Percentiles rank a stretch among this genome's conserved stretches.
phyloP scores from a whole-genome alignment of 345 rosid genomes.

The Eutrema japonicum region DNA sequence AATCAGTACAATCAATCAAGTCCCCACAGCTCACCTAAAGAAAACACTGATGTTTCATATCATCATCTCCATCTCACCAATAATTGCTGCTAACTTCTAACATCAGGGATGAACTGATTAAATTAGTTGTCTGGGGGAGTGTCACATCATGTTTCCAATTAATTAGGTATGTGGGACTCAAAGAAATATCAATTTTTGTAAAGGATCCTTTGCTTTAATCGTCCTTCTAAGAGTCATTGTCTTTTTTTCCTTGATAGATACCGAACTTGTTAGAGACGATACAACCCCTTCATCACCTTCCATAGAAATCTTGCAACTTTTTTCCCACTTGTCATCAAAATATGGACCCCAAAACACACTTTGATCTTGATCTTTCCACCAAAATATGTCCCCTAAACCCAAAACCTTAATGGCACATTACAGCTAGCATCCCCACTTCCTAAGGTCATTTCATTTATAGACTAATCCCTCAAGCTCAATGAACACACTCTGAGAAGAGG shows the following conservation, averaged over 20 bases:
- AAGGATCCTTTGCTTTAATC: constrained; percentile 47
- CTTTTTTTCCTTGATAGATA: constrained; percentile 47
- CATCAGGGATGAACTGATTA: constrained; percentile 30
- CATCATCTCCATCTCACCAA: constrained; percentile 40
- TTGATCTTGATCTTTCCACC: constrained; percentile 49
- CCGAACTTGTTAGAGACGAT: constrained; percentile 57
- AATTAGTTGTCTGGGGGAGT: constrained; percentile 30
- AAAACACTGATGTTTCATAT: constrained; percentile 34
- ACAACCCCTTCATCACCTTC: constrained; percentile 45
- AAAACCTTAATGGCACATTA: constrained; percentile 47
- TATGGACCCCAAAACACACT: constrained; percentile 56
- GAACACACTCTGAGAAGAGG: constrained; percentile 37
- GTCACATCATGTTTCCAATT: constrained; percentile 48
- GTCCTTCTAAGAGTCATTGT: constrained; percentile 43
- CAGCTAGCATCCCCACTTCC: constrained; percentile 57
- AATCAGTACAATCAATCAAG: constrained; percentile 41
- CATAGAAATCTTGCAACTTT: constrained; percentile 42
- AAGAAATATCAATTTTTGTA: constrained; percentile 42
- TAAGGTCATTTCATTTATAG: constrained; percentile 43
- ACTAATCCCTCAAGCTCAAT: constrained; percentile 37
- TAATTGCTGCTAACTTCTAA: constrained; percentile 39
- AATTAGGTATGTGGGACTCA: constrained; percentile 50
- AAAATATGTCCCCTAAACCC: constrained; percentile 47
- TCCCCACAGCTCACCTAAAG: constrained; percentile 38
- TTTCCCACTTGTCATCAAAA: constrained; percentile 41